Evolutionary conservation across 2,329 filamentous ascomycete species (phyloP).

Genomic region (Macroventuria anomochaeta): DNA sequence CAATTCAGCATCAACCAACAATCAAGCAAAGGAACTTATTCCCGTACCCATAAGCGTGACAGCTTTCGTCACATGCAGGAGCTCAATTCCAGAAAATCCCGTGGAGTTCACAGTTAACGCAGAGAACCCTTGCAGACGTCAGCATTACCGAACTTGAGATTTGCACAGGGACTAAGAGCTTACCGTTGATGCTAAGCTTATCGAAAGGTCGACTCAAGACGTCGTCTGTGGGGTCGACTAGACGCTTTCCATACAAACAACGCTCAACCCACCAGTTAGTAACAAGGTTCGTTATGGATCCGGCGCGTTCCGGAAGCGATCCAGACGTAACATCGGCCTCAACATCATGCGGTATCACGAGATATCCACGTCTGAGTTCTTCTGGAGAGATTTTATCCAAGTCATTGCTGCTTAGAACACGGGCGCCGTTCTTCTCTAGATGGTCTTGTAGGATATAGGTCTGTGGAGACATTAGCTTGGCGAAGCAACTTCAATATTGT

Average conservation of each 20-base stretch:
- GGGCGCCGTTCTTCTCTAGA: slow-evolving; percentile 46
- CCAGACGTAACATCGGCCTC: slow-evolving; percentile 39
- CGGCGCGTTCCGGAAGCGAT: slow-evolving; percentile 45
- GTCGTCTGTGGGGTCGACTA: slow-evolving; percentile 72
- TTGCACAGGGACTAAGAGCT: slow-evolving; percentile 16
- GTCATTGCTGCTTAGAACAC: slow-evolving; percentile 36
- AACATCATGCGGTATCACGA: slow-evolving; percentile 57
- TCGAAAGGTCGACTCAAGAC: slow-evolving; percentile 79
- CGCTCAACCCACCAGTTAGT: slow-evolving; percentile 95
- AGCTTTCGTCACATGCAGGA: slow-evolving; percentile 81
- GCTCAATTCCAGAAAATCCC: slow-evolving; percentile 81
- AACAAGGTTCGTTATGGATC: slow-evolving; percentile 54
- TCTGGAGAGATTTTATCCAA: slow-evolving; percentile 34
- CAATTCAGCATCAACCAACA: slow-evolving; percentile 11
- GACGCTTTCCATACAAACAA: slow-evolving; percentile 77
- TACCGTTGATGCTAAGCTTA: slow-evolving; percentile 68
- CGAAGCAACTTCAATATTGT: slow-evolving; percentile 4
- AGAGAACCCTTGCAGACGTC: slow-evolving; percentile 63
- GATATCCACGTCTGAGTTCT: slow-evolving; percentile 41
- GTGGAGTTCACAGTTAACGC: slow-evolving; percentile 78
- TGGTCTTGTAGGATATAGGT: slow-evolving; percentile 44
- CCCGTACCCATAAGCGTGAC: slow-evolving; percentile 71
- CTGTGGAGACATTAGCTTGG: slow-evolving; percentile 35
- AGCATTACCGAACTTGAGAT: slow-evolving; percentile 19
- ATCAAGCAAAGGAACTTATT: slow-evolving; percentile 1